These are phyloP conservation scores for Paradendryphiella salina DNA, from an alignment of 2,329 filamentous ascomycete species.

Conservation along the genomic window DNA sequence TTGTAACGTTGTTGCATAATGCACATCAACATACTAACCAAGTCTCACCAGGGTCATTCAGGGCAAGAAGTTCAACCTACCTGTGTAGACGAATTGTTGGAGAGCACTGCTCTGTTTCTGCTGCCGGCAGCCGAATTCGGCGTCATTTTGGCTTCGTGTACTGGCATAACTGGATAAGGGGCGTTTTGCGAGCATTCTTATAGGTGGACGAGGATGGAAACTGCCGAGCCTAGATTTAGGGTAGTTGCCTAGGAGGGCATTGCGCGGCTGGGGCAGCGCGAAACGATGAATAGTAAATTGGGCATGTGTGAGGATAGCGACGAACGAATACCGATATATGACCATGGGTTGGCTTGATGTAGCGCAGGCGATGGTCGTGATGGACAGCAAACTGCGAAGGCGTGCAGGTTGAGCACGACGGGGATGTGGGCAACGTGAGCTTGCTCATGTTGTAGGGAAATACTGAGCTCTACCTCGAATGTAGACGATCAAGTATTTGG, in stretches of 20 bases:
- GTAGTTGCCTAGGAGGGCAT: neutral
- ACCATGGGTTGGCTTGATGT: neutral
- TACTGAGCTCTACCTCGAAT: no score
- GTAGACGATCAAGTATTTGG: neutral
- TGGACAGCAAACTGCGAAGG: neutral
- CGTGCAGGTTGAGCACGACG: neutral
- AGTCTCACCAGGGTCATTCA: conserved; percentile 51
- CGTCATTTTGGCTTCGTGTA: conserved; percentile 8
- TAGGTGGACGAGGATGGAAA: neutral
- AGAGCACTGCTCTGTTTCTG: conserved; percentile 6
- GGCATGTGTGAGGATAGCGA: conserved; percentile 3
- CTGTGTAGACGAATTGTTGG: conserved; percentile 46
- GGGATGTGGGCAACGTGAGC: neutral
- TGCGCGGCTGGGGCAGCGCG: neutral
- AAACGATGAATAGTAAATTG: neutral
- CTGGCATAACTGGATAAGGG: conserved; percentile 7
- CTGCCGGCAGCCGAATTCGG: conserved; percentile 9
- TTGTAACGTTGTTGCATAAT: neutral
- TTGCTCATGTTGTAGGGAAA: neutral
- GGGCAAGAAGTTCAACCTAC: conserved; percentile 59
- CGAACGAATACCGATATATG: neutral
- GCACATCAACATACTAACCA: neutral
- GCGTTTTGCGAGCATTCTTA: conserved; percentile 9
- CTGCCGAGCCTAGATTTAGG: neutral
- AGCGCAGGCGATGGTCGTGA: neutral